Percentiles rank a stretch among this genome's conserved stretches.
Evolutionary conservation across 345 rosid genomes (phyloP).

Genomic region (Populus pruinosa): DNA sequence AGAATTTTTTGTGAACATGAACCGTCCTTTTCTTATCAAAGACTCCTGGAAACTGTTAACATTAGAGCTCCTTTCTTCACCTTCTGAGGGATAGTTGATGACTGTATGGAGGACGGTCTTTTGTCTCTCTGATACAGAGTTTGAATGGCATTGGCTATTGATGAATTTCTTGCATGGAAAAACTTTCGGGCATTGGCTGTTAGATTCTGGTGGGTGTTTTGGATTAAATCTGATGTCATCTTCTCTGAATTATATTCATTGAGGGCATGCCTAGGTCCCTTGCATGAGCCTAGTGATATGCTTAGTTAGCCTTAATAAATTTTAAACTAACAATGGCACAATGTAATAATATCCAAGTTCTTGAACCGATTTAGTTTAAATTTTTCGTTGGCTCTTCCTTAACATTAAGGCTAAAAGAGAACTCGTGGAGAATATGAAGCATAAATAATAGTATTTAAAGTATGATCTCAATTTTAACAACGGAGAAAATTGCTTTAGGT

Average conservation of each 20-base stretch:
- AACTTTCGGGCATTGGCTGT: not conserved
- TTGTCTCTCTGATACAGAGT: not conserved
- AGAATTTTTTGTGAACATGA: not conserved
- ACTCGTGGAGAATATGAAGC: not conserved
- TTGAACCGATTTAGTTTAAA: not conserved
- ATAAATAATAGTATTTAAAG: not conserved
- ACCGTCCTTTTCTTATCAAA: not conserved
- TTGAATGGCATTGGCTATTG: not conserved
- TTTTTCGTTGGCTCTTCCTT: not conserved
- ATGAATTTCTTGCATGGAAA: not conserved
- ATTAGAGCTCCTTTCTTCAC: not conserved
- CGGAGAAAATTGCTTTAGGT: not conserved
- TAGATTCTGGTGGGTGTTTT: not conserved
- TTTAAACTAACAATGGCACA: not conserved
- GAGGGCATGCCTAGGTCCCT: constrained; percentile 7
- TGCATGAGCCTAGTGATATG: constrained; percentile 2
- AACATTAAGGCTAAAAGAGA: not conserved
- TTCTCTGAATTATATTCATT: not conserved
- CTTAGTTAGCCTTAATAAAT: not conserved
- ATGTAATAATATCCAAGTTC: constrained; percentile 6
- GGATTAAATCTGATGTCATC: not conserved
- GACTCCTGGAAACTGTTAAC: not conserved
- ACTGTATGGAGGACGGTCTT: not conserved
- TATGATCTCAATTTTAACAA: not conserved
- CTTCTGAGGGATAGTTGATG: not conserved